Evolutionary conservation across 2,329 filamentous ascomycete genomes (phyloP).

Genomic region (Juglanconis juglandina): DNA sequence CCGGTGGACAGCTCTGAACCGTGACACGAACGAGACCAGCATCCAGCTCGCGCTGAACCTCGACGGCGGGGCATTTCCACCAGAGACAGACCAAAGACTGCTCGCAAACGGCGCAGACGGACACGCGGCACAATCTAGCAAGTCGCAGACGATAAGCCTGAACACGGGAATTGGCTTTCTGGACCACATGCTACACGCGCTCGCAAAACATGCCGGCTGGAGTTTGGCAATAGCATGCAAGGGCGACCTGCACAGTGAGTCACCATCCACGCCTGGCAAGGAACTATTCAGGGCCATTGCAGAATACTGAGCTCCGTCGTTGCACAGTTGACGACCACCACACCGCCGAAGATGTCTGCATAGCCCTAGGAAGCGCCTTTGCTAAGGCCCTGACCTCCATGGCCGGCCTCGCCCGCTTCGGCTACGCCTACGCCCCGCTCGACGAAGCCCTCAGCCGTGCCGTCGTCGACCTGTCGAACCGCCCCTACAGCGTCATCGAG

Average conservation of each 20-base stretch:
- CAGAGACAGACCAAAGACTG: slow-evolving; percentile 57
- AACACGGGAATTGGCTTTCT: slow-evolving; percentile 96
- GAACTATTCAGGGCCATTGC: background rate
- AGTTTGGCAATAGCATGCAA: slow-evolving; percentile 77
- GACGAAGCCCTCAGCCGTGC: slow-evolving; percentile 93
- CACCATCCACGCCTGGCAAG: background rate
- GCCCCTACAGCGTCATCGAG: slow-evolving; percentile 80
- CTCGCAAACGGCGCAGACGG: slow-evolving; percentile 48
- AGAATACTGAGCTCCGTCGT: background rate
- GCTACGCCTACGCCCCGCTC: slow-evolving; percentile 85
- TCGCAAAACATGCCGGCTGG: slow-evolving; percentile 96
- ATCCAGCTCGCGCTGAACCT: slow-evolving; percentile 90
- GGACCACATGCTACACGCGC: slow-evolving; percentile 97
- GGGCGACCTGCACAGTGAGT: slow-evolving; percentile 86
- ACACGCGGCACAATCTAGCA: slow-evolving; percentile 81
- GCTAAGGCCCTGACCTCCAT: slow-evolving; percentile 70
- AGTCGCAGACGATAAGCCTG: slow-evolving; percentile 80
- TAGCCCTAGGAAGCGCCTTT: slow-evolving; percentile 85
- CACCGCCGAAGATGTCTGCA: slow-evolving; percentile 91
- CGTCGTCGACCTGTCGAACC: slow-evolving; percentile 91
- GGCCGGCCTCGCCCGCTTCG: slow-evolving; percentile 83
- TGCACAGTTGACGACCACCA: slow-evolving; percentile 90
- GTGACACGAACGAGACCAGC: slow-evolving; percentile 97
- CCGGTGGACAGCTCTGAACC: slow-evolving; percentile 74
- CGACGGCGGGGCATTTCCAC: slow-evolving; percentile 78